Evolutionary conservation across 345 rosid genomes (phyloP).

Genomic region (sweet orange (Citrus sinensis)): DNA sequence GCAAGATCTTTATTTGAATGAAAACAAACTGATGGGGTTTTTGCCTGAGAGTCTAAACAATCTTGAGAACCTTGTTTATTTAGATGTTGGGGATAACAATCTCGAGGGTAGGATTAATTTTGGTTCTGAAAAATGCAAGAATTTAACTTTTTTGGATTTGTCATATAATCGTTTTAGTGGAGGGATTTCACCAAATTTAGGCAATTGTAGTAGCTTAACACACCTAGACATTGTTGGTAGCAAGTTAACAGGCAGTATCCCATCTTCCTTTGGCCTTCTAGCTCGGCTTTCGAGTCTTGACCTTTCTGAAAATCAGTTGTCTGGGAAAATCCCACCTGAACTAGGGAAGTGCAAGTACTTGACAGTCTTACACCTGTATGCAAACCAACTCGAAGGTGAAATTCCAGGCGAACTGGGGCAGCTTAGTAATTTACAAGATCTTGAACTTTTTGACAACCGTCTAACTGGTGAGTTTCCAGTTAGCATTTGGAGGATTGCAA

Average conservation of each 20-base stretch:
- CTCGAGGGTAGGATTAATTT: constrained; percentile 49
- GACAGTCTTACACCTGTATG: constrained; percentile 30
- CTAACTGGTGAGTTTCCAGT: constrained; percentile 70
- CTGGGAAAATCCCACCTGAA: constrained; percentile 64
- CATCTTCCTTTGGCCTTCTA: constrained; percentile 61
- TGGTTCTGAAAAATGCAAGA: constrained; percentile 44
- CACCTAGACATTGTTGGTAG: constrained; percentile 35
- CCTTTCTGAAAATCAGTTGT: constrained; percentile 62
- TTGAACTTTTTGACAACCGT: constrained; percentile 54
- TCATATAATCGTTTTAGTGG: constrained; percentile 60
- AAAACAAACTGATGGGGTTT: constrained; percentile 49
- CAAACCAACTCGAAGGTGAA: constrained; percentile 63
- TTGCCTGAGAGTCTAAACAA: constrained; percentile 54
- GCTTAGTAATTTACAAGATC: constrained; percentile 46
- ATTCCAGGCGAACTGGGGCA: constrained; percentile 59
- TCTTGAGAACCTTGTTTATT: constrained; percentile 47
- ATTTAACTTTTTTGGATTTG: constrained; percentile 45
- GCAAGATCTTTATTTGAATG: constrained; percentile 37
- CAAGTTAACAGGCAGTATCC: constrained; percentile 59
- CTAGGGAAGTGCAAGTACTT: constrained; percentile 69
- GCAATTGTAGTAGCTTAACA: constrained; percentile 52
- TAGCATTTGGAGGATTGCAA: constrained; percentile 63
- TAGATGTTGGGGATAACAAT: constrained; percentile 38
- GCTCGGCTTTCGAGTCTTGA: constrained; percentile 41
- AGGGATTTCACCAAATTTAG: constrained; percentile 52